Conservation (phyloP, 176 grass and related monocot genomes). For the Hordeum vulgare region MorexV3_pseudomolecules_assembly NC_058519.1:59278209-59278708, state of each 20-base stretch:
- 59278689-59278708: slow-evolving; percentile 81
- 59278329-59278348: slow-evolving; percentile 49
- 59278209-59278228: slow-evolving; percentile 51
- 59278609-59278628: slow-evolving; percentile 67
- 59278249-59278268: background rate
- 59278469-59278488: background rate
- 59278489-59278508: background rate
- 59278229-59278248: slow-evolving; percentile 38
- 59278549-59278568: slow-evolving; percentile 68
- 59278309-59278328: background rate
- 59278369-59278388: slow-evolving; percentile 74
- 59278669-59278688: slow-evolving; percentile 67
- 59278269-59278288: background rate
- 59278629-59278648: slow-evolving; percentile 82
- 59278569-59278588: slow-evolving; percentile 55
- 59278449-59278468: slow-evolving; percentile 50
- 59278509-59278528: background rate
- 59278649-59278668: slow-evolving; percentile 47
- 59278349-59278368: slow-evolving; percentile 88
- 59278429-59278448: slow-evolving; percentile 87
- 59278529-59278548: background rate
- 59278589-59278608: slow-evolving; percentile 84
- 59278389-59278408: slow-evolving; percentile 45
- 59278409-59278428: slow-evolving; percentile 90
- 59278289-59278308: background rate